These are phyloP conservation scores for Solanum corneliomulleri DNA, from an alignment of 257 asterid genomes.

Conservation along the genomic window DNA sequence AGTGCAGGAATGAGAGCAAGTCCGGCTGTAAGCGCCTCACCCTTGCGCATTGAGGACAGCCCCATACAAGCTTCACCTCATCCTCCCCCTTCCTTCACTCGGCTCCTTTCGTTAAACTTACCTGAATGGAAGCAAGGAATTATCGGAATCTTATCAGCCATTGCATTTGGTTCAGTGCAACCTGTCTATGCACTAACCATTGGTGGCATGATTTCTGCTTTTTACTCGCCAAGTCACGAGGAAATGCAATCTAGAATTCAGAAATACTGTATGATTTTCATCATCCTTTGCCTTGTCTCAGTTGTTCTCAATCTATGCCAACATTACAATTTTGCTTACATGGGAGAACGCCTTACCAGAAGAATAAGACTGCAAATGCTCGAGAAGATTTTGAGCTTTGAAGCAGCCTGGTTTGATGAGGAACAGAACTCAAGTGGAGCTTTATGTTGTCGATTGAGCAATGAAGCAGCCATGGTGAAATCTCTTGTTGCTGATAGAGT, in stretches of 20 bases:
- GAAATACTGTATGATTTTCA: constrained; percentile 37
- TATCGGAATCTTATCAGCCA: constrained; percentile 52
- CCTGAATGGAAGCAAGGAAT: constrained; percentile 77
- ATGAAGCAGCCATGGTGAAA: constrained; percentile 70
- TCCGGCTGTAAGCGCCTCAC: constrained; percentile 42
- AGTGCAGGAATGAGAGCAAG: constrained; percentile 51
- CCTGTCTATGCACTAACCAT: constrained; percentile 73
- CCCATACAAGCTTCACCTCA: constrained; percentile 4
- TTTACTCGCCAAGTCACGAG: constrained; percentile 38
- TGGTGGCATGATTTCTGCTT: constrained; percentile 74
- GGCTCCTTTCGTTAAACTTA: constrained; percentile 42
- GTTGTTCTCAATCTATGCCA: constrained; percentile 49
- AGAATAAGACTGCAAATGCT: constrained; percentile 50
- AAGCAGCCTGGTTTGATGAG: constrained; percentile 74
- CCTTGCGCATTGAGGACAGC: constrained; percentile 9
- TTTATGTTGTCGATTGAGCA: constrained; percentile 46
- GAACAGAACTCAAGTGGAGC: constrained; percentile 63
- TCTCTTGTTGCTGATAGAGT: constrained; percentile 70
- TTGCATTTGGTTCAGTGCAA: constrained; percentile 60
- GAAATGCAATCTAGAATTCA: constrained; percentile 51
- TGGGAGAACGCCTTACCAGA: constrained; percentile 67
- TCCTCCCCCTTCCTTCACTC: constrained; percentile 41
- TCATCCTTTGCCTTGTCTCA: constrained; percentile 46
- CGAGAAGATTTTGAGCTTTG: constrained; percentile 53
- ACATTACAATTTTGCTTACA: constrained; percentile 65